Evolutionary conservation across 2,329 filamentous ascomycete genomes (phyloP).

Genomic region (Trichoderma pleuroti): DNA sequence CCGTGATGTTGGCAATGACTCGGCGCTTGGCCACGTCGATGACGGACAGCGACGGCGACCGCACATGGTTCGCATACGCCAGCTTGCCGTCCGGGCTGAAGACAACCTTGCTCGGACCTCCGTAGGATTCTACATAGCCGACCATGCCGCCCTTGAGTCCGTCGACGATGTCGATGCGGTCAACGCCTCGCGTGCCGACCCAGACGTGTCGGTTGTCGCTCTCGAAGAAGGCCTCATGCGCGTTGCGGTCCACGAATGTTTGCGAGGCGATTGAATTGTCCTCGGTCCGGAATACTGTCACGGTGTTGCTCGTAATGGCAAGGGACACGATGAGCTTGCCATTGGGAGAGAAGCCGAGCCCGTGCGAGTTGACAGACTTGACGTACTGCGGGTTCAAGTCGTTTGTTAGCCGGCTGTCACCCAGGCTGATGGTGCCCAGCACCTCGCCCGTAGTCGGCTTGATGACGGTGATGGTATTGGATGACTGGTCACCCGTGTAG

Average conservation of each 20-base stretch:
- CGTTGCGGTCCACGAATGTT: conserved; percentile 16
- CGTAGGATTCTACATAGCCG: conserved; percentile 12
- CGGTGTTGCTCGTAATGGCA: conserved; percentile 21
- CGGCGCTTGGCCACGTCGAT: conserved; percentile 18
- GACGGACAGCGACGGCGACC: conserved; percentile 18
- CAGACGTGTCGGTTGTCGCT: conserved; percentile 20
- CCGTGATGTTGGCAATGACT: conserved; percentile 7
- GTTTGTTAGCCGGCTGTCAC: conserved; percentile 7
- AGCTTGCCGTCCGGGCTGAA: conserved; percentile 20
- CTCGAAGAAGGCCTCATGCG: conserved; percentile 23
- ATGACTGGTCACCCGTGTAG: conserved; percentile 19
- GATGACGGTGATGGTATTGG: conserved; percentile 19
- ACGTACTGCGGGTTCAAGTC: conserved; percentile 20
- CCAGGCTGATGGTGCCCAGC: conserved; percentile 20
- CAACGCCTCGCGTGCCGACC: conserved; percentile 21
- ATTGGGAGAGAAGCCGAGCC: conserved; percentile 20
- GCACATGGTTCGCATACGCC: conserved; percentile 21
- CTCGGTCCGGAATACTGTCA: conserved; percentile 19
- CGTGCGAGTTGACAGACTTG: conserved; percentile 19
- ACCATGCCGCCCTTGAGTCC: conserved; percentile 19
- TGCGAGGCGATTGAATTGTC: conserved; percentile 20
- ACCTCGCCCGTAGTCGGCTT: conserved; percentile 18
- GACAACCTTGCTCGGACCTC: conserved; percentile 21
- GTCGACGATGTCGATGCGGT: conserved; percentile 19
- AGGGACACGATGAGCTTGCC: conserved; percentile 20